Evolutionary conservation across 495 filamentous ascomycete species (phyloP).

Genomic region (Collariella sp.): DNA sequence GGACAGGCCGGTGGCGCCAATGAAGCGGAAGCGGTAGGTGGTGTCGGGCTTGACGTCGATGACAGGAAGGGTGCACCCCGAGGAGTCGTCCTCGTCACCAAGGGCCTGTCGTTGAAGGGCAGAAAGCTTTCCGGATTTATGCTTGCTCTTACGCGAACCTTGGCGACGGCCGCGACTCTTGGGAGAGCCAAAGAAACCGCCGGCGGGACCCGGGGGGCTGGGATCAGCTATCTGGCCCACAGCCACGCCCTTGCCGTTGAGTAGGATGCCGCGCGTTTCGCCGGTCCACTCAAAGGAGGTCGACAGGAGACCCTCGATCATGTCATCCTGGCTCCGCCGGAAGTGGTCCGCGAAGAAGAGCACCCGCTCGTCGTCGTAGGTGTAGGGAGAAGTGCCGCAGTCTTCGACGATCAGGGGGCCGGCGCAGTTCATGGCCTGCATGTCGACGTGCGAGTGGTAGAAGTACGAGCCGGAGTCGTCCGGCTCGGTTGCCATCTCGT

Average conservation of each 20-base stretch:
- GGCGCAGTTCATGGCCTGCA: slow-evolving; percentile 45
- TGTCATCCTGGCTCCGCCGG: slow-evolving; percentile 34
- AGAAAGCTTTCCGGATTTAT: too few relatives aligned
- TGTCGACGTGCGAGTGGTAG: slow-evolving; percentile 52
- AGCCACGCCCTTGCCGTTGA: slow-evolving; percentile 40
- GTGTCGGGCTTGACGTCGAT: slow-evolving; percentile 49
- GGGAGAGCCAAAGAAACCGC: slow-evolving; percentile 14
- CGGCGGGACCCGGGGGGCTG: slow-evolving; percentile 25
- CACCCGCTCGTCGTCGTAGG: slow-evolving; percentile 50
- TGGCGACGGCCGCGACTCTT: neutral
- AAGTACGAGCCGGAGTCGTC: slow-evolving; percentile 50
- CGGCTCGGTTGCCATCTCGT: slow-evolving; percentile 43
- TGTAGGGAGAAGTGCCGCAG: slow-evolving; percentile 33
- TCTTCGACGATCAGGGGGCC: slow-evolving; percentile 51
- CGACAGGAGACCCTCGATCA: slow-evolving; percentile 33
- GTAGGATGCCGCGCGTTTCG: slow-evolving; percentile 41
- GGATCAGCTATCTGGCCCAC: slow-evolving; percentile 20
- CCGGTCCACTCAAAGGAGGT: slow-evolving; percentile 38
- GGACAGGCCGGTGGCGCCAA: slow-evolving; percentile 46
- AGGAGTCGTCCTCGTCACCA: slow-evolving; percentile 16
- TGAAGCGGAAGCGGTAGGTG: slow-evolving; percentile 50
- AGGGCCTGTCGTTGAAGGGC: too few relatives aligned
- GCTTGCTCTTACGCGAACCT: neutral
- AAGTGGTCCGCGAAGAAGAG: slow-evolving; percentile 47
- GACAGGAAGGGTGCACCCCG: slow-evolving; percentile 37